These are phyloP conservation scores for Phytophthora pisi DNA, from an alignment of 352 stramenopile genomes.

Conservation along the genomic window DNA sequence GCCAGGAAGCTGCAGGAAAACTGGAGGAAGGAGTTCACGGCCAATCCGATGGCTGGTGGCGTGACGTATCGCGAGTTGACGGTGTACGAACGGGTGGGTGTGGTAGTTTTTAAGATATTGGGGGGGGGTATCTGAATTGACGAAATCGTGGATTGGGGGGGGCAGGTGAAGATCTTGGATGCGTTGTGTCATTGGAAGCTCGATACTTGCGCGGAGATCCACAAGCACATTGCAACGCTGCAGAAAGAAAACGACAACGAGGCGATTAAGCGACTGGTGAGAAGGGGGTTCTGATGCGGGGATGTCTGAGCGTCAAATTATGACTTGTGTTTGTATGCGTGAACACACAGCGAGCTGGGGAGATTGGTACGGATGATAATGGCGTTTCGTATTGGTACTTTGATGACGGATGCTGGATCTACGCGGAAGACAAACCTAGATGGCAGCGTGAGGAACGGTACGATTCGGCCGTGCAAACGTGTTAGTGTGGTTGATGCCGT, in stretches of 20 bases:
- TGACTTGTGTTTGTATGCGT: slow-evolving; percentile 15
- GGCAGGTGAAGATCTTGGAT: slow-evolving; percentile 78
- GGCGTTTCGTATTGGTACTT: slow-evolving; percentile 88
- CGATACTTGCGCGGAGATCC: slow-evolving; percentile 77
- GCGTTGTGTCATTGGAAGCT: slow-evolving; percentile 86
- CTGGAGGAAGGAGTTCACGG: slow-evolving; percentile 68
- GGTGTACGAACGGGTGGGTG: slow-evolving; percentile 60
- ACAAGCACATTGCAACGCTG: slow-evolving; percentile 67
- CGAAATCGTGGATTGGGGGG: background rate
- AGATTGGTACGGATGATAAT: slow-evolving; percentile 78
- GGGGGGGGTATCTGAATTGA: background rate
- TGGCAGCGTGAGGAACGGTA: slow-evolving; percentile 64
- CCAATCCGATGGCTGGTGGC: slow-evolving; percentile 64
- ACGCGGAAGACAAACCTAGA: slow-evolving; percentile 71
- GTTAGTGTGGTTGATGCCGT: background rate
- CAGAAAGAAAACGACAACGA: slow-evolving; percentile 75
- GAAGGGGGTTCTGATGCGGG: background rate
- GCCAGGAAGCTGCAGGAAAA: slow-evolving; percentile 79
- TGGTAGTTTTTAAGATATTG: background rate
- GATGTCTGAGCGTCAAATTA: slow-evolving; percentile 1
- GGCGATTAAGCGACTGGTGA: slow-evolving; percentile 65
- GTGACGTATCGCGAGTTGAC: slow-evolving; percentile 64
- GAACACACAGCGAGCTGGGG: slow-evolving; percentile 52
- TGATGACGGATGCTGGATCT: slow-evolving; percentile 85
- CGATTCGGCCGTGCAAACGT: background rate